Conservation (phyloP, 2,329 filamentous ascomycete species). For the Scortechinia acanthostroma region DNA sequence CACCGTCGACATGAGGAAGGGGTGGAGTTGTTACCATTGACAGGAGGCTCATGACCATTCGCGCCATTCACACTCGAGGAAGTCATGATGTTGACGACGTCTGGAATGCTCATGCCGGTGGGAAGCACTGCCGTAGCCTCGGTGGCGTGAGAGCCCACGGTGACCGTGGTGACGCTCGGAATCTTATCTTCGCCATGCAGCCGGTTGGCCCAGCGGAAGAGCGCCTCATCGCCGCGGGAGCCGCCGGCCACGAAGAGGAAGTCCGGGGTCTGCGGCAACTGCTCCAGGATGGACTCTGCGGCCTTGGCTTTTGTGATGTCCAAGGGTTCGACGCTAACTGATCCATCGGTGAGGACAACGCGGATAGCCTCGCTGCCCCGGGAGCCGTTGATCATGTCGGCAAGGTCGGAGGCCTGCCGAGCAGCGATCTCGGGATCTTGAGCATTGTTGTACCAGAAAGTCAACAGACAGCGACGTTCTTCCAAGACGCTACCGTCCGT, state of each 20-base stretch:
- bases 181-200: not conserved
- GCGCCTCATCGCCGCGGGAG: not conserved
- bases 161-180: not conserved
- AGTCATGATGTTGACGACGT: no score
- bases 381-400: slow-evolving; percentile 89
- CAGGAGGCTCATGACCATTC: no score
- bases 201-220: not conserved
- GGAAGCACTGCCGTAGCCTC: not conserved
- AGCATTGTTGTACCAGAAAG: slow-evolving; percentile 82
- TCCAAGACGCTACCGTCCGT: slow-evolving; percentile 83
- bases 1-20: no score
- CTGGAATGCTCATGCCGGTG: no score
- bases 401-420: slow-evolving; percentile 80
- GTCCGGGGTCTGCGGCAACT: not conserved
- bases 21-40: no score
- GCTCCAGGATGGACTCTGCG: not conserved
- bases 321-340: not conserved
- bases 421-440: slow-evolving; percentile 71
- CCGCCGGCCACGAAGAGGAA: not conserved
- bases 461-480: slow-evolving; percentile 81
- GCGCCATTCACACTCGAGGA: no score
- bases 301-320: not conserved
- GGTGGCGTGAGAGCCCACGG: not conserved
- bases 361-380: slow-evolving; percentile 40
- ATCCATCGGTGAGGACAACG: not conserved